phyloP scores from a whole-genome alignment of 169 alveolate species.

The Miamiensis avidus region DNA sequence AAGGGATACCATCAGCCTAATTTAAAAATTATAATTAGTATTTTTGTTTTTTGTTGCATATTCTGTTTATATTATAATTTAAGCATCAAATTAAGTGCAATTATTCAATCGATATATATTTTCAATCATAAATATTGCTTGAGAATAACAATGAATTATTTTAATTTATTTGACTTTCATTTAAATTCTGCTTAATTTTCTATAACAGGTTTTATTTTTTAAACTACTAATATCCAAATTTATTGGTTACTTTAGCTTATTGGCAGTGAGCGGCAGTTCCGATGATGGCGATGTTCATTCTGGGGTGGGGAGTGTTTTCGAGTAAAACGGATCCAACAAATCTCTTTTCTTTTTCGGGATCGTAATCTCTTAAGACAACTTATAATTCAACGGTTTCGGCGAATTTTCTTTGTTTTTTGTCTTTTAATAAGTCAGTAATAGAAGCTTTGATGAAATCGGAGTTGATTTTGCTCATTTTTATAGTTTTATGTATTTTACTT shows the following conservation, averaged over 20 bases:
- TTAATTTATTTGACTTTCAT: no score
- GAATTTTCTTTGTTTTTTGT: constrained; percentile 96
- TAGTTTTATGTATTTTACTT: neutral
- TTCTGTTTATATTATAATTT: no score
- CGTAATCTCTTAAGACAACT: constrained; percentile 98
- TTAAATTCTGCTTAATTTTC: no score
- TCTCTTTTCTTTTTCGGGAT: constrained; percentile 99
- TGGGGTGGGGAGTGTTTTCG: constrained; percentile 96
- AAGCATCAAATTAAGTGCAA: no score
- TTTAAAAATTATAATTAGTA: no score
- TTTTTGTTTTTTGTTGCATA: no score
- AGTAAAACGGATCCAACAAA: constrained; percentile 99
- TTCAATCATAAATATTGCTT: no score
- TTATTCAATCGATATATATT: no score
- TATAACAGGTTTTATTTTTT: no score
- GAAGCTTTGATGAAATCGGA: constrained; percentile 72
- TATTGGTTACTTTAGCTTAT: constrained; percentile 90
- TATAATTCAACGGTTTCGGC: constrained; percentile 99
- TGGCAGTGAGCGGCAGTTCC: constrained; percentile 99
- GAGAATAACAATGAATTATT: no score
- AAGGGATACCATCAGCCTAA: constrained; percentile 90
- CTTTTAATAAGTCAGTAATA: constrained; percentile 92
- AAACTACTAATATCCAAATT: no score
- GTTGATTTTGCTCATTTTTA: constrained; percentile 63
- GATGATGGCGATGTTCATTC: constrained; percentile 96